phyloP scores from a whole-genome alignment of 73 alveolate genomes.

The Uronychia setigera region DNA sequence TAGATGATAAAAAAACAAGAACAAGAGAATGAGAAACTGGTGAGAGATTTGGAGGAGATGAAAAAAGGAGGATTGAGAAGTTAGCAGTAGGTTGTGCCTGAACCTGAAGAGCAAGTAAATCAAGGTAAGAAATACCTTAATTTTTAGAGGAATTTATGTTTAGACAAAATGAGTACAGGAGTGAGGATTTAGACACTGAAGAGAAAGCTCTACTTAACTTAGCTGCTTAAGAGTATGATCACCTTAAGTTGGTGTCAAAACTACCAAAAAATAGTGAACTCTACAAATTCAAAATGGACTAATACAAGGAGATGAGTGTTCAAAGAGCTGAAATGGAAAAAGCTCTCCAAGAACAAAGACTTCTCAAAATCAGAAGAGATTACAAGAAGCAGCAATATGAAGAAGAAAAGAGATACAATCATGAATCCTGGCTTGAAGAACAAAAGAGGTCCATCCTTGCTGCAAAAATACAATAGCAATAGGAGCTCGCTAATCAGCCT shows the following conservation, averaged over 20 bases:
- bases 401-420: constrained; percentile 80
- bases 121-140: not conserved
- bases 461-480: constrained; percentile 62
- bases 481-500: not conserved
- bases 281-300: constrained; percentile 84
- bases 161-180: constrained; percentile 77
- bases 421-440: constrained; percentile 89
- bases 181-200: constrained; percentile 84
- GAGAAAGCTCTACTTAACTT: constrained; percentile 85
- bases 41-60: not conserved
- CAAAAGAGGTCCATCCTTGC: constrained; percentile 76
- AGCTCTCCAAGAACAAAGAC: constrained; percentile 83
- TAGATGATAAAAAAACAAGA: constrained; percentile 16
- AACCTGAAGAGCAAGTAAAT: constrained; percentile 1
- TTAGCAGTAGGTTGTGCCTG: not conserved
- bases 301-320: constrained; percentile 80
- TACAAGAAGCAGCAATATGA: constrained; percentile 85
- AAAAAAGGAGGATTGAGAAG: not conserved
- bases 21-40: constrained; percentile 17
- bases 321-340: constrained; percentile 88
- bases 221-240: constrained; percentile 79
- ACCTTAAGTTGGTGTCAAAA: constrained; percentile 75
- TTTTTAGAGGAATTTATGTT: constrained; percentile 62
- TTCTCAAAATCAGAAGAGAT: constrained; percentile 82
- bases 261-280: constrained; percentile 86